Percentiles rank a stretch among this genome's conserved stretches.
These are phyloP conservation scores for Podila clonocystis DNA, from an alignment of 192 early-diverging fungal genomes.

Conservation along the genomic window DNA sequence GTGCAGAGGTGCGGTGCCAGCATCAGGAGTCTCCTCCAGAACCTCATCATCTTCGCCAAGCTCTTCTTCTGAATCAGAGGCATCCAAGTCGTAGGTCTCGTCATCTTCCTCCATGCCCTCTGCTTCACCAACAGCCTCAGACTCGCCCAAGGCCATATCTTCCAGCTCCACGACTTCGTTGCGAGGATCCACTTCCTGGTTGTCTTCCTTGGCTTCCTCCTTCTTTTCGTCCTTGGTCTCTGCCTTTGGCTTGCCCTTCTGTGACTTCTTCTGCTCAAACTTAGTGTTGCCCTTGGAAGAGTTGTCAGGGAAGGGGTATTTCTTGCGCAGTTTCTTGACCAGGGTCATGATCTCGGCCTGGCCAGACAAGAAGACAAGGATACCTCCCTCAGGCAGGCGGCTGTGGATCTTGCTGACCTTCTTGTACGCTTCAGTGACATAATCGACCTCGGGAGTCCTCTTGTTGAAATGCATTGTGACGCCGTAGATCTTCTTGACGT, in stretches of 20 bases:
- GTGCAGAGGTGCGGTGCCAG: conserved; percentile 73
- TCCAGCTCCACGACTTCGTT: conserved; percentile 67
- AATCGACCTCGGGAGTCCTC: conserved; percentile 87
- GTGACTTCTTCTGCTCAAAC: background rate
- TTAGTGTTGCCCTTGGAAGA: conserved; percentile 1
- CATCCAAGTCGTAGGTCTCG: conserved; percentile 56
- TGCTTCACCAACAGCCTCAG: conserved; percentile 75
- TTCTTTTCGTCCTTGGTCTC: conserved; percentile 11
- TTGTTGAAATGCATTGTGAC: conserved; percentile 93
- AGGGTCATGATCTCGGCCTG: conserved; percentile 91
- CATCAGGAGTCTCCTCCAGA: conserved; percentile 43
- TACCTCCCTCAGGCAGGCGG: conserved; percentile 89
- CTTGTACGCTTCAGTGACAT: conserved; percentile 87
- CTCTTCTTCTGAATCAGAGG: conserved; percentile 45
- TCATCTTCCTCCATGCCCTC: conserved; percentile 71
- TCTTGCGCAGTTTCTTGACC: conserved; percentile 77
- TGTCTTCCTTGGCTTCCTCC: conserved; percentile 5
- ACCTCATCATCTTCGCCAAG: conserved; percentile 39
- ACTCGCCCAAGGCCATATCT: conserved; percentile 70
- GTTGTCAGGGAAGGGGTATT: conserved; percentile 65
- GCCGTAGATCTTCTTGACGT: conserved; percentile 53
- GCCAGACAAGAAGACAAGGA: conserved; percentile 95
- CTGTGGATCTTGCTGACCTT: conserved; percentile 96
- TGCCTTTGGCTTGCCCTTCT: conserved; percentile 4
- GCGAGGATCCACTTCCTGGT: conserved; percentile 32